Base-by-base conservation (phyloP, 257 asterid species). In the Nicotiana undulata region DNA sequence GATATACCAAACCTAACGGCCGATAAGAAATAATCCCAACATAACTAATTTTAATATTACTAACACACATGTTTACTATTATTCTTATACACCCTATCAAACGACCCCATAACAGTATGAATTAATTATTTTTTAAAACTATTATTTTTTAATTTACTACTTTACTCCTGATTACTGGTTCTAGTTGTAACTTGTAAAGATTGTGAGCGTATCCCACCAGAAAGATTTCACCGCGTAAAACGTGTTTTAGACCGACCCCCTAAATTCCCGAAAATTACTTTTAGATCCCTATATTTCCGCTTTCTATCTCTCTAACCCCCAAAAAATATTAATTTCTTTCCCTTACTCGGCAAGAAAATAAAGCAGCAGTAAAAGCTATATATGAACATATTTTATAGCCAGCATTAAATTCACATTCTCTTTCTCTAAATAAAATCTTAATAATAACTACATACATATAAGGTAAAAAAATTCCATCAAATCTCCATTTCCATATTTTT, bases 141-240 rank as follows among this genome's bases (percentile, higher is more conserved):
- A 0, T 29, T 3, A 0, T 6, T 29, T 52, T 56, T 60, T 37
- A 0, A 20, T 76, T 32, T 11, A 32, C 34, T 56, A 6, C 7
- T 20, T 15, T 40, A 11, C n/a, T 40, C 75, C 56, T 11, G 12
- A 12, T 15, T 40, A 20, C 76, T 67, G 29, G 31, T 31, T 56
- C 53, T 18, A 37, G 81, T 9, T 79, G 82, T 61, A 63, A 37
- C 75, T 24, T 79, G 82, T 61, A 63, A 2, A 63, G 70, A 40
- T 68, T 68, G 58, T 20, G 20, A 68, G 24, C 20, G 22, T 68
- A 40, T 68, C 20, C 9, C 32, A 40, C 3, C 12, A 40, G 2
- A 40, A 40, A 40, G 49, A 40, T 40, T 60, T 76, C 22, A 11
- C 60, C 60, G 79, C 22, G 29, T n/a, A 52, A 55, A 52, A 9